A percentile compares a stretch with the other conserved stretches of the same genome.
Conservation (phyloP, 345 rosid species). For the Euphorbia tirucalli region DNA sequence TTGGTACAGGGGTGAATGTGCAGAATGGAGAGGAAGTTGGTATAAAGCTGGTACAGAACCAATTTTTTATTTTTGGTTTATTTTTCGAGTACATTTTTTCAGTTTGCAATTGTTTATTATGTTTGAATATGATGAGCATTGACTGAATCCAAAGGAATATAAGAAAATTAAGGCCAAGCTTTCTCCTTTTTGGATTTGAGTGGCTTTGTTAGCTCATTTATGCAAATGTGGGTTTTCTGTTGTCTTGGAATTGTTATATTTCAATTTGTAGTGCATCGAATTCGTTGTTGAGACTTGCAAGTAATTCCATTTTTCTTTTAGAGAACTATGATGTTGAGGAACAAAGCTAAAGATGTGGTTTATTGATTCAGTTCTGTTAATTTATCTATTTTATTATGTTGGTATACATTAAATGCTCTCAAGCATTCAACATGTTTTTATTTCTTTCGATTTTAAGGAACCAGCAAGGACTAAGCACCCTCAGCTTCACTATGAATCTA, state of each 20-base stretch:
- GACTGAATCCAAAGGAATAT: background rate
- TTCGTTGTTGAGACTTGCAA: background rate
- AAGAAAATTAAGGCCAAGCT: background rate
- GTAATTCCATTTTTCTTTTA: background rate
- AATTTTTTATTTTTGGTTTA: background rate
- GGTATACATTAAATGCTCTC: background rate
- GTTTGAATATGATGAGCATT: background rate
- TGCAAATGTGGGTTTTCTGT: background rate
- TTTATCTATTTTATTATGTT: background rate
- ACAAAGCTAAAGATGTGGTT: background rate
- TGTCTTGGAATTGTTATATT: background rate
- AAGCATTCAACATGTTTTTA: background rate
- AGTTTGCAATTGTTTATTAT: background rate
- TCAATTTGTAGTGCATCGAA: background rate
- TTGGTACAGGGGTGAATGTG: constrained; percentile 22
- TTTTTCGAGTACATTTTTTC: background rate
- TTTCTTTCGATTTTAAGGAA: constrained; percentile 19
- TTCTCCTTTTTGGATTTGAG: background rate
- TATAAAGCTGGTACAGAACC: constrained; percentile 19
- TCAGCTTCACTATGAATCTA: constrained; percentile 30
- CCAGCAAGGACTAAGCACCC: constrained; percentile 29
- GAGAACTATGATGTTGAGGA: background rate
- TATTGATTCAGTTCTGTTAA: background rate
- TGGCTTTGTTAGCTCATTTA: background rate
- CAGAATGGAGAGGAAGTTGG: constrained; percentile 32